Conservation (phyloP, 768 basidiomycete species). For the Boletus pseudopeckii region DNA sequence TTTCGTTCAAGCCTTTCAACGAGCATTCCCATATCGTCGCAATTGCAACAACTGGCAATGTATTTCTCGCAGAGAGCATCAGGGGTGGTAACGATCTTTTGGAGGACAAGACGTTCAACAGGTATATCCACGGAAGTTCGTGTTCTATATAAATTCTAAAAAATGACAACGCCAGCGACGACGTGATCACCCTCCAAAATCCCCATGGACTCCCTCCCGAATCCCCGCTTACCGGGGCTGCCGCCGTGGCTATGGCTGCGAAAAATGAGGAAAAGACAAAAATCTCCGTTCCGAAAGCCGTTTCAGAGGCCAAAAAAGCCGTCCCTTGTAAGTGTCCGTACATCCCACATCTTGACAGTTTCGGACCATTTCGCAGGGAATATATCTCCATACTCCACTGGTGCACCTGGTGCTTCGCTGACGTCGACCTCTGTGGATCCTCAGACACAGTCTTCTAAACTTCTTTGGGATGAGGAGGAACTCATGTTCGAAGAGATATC, state of each 20-base stretch:
- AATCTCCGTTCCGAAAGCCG: constrained; percentile 28
- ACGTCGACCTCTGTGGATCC: constrained; percentile 92
- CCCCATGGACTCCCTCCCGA: constrained; percentile 71
- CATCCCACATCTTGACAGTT: not conserved
- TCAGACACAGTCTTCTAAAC: constrained; percentile 58
- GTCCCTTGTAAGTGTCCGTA: constrained; percentile 57
- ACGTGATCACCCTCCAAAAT: constrained; percentile 93
- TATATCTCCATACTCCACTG: constrained; percentile 86
- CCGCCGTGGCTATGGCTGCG: constrained; percentile 29
- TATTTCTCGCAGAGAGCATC: constrained; percentile 88
- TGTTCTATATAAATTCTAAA: not conserved
- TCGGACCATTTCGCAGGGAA: constrained; percentile 56
- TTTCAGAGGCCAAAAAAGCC: constrained; percentile 45
- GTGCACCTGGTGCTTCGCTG: constrained; percentile 86
- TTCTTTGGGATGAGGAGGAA: constrained; percentile 99
- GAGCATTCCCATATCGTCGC: constrained; percentile 95
- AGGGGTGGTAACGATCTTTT: constrained; percentile 86
- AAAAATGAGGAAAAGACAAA: constrained; percentile 34
- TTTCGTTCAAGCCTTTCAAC: constrained; percentile 96
- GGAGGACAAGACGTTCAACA: constrained; percentile 79
- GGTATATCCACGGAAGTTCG: constrained; percentile 42
- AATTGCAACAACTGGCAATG: constrained; percentile 86
- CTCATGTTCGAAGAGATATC: constrained; percentile 96
- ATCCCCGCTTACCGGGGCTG: constrained; percentile 39
- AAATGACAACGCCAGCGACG: constrained; percentile 47